Conservation (phyloP, 2,329 filamentous ascomycete species). For the Cercospora sp. region DNA sequence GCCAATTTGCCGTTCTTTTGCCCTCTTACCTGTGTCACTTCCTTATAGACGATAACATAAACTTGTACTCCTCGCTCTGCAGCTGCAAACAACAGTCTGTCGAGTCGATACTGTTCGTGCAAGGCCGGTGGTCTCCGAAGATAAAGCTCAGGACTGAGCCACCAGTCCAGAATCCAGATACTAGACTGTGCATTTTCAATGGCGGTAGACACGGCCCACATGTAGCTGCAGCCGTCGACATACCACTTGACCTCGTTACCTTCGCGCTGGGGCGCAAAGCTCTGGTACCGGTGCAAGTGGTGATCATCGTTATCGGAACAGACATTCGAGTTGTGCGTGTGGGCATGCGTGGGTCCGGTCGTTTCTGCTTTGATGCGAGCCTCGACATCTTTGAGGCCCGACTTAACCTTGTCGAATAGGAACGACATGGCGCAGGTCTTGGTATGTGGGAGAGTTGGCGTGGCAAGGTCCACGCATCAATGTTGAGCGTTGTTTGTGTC, state of each 20-base stretch:
- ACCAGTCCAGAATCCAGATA: conserved; percentile 76
- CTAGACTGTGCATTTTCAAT: conserved; percentile 74
- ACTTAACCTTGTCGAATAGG: conserved; percentile 59
- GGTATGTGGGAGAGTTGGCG: neutral
- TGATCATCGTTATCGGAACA: conserved; percentile 43
- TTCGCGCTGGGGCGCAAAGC: conserved; percentile 71
- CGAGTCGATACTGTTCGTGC: conserved; percentile 81
- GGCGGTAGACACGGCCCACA: conserved; percentile 80
- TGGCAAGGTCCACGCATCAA: neutral
- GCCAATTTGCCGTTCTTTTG: neutral
- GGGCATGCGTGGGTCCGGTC: conserved; percentile 49
- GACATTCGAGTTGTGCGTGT: conserved; percentile 46
- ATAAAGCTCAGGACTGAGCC: conserved; percentile 86
- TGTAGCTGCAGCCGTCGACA: conserved; percentile 66
- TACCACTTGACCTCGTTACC: conserved; percentile 82
- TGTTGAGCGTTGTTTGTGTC: neutral
- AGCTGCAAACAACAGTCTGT: conserved; percentile 77
- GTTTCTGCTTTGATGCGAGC: conserved; percentile 52
- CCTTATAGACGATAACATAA: conserved; percentile 89
- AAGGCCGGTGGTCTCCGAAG: conserved; percentile 76
- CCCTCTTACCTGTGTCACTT: conserved; percentile 49
- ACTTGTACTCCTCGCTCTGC: conserved; percentile 82
- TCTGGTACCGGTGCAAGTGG: conserved; percentile 56
- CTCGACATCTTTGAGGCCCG: conserved; percentile 53
- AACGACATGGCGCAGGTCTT: conserved; percentile 29